These are phyloP conservation scores for Panicum miliaceum DNA, from an alignment of 176 grass and related monocot species.

Conservation along the genomic window DNA sequence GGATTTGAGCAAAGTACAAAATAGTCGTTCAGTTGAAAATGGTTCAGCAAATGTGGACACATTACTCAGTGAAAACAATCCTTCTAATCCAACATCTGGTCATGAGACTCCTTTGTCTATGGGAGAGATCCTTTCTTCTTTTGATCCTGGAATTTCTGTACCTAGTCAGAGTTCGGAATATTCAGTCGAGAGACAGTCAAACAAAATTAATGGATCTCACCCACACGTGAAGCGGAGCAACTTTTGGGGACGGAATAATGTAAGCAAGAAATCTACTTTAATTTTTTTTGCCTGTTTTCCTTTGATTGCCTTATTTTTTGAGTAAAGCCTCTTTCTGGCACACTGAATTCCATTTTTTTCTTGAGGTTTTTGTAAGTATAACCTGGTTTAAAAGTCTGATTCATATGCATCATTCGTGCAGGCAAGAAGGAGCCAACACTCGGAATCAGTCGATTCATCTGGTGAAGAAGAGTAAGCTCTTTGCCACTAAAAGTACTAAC, in stretches of 20 bases:
- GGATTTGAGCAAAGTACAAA: conserved; percentile 57
- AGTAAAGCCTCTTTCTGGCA: neutral
- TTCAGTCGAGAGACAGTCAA: conserved; percentile 64
- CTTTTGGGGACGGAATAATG: conserved; percentile 91
- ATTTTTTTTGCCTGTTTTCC: conserved; percentile 21
- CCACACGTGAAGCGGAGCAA: conserved; percentile 69
- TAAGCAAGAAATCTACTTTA: conserved; percentile 49
- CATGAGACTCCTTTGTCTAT: conserved; percentile 81
- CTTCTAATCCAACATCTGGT: conserved; percentile 48
- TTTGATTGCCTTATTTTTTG: neutral
- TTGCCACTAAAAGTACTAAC: conserved; percentile 20
- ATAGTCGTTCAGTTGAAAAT: conserved; percentile 53
- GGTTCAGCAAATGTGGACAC: conserved; percentile 51
- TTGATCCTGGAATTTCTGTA: conserved; percentile 84
- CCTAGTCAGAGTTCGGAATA: conserved; percentile 62
- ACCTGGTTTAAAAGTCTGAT: conserved; percentile 39
- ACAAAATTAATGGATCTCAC: conserved; percentile 79
- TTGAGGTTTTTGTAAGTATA: conserved; percentile 1
- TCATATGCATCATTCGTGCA: conserved; percentile 53
- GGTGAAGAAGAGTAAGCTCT: conserved; percentile 96
- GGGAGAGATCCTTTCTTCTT: conserved; percentile 98
- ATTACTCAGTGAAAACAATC: conserved; percentile 53
- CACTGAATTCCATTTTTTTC: conserved; percentile 7
- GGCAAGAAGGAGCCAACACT: conserved; percentile 80
- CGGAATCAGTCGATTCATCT: conserved; percentile 93